phyloP scores from a whole-genome alignment of 208 protist genomes.

The Leishmania gerbilli region DNA sequence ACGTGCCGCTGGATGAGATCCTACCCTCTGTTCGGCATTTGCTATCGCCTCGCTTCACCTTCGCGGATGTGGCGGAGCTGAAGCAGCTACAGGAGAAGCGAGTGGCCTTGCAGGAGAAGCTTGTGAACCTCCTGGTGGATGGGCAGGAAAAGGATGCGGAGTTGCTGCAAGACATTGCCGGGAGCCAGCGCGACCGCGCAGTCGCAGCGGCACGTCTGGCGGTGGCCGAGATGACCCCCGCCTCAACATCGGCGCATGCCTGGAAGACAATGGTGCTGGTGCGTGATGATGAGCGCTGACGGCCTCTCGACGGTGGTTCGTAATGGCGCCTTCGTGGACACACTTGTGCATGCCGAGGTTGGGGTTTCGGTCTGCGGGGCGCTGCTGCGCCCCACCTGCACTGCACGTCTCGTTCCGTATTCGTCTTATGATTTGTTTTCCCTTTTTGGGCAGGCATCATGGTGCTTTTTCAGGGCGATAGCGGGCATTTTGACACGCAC shows the following conservation, averaged over 20 bases:
- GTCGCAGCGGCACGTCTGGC: slow-evolving; percentile 23
- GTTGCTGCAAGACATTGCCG: slow-evolving; percentile 11
- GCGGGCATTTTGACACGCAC: neutral
- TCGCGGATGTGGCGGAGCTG: slow-evolving; percentile 60
- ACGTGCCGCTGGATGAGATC: slow-evolving; percentile 30
- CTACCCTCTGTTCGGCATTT: slow-evolving; percentile 71
- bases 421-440: neutral
- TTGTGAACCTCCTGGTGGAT: slow-evolving; percentile 28
- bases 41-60: slow-evolving; percentile 71
- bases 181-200: slow-evolving; percentile 12
- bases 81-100: slow-evolving; percentile 54
- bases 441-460: neutral
- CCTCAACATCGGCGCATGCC: slow-evolving; percentile 4
- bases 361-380: too few species aligned
- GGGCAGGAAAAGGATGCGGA: slow-evolving; percentile 5
- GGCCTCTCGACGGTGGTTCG: neutral
- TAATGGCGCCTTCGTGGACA: neutral
- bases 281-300: neutral
- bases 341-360: neutral
- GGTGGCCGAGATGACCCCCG: slow-evolving; percentile 9
- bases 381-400: neutral
- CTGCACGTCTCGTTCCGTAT: neutral
- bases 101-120: slow-evolving; percentile 52
- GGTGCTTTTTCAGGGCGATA: neutral
- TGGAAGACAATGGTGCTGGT: slow-evolving; percentile 33